A percentile compares a stretch with the other conserved stretches of the same genome.
These are phyloP conservation scores for Fusarium subglutinans DNA, from an alignment of 2,329 filamentous ascomycete genomes.

Conservation along the genomic window DNA sequence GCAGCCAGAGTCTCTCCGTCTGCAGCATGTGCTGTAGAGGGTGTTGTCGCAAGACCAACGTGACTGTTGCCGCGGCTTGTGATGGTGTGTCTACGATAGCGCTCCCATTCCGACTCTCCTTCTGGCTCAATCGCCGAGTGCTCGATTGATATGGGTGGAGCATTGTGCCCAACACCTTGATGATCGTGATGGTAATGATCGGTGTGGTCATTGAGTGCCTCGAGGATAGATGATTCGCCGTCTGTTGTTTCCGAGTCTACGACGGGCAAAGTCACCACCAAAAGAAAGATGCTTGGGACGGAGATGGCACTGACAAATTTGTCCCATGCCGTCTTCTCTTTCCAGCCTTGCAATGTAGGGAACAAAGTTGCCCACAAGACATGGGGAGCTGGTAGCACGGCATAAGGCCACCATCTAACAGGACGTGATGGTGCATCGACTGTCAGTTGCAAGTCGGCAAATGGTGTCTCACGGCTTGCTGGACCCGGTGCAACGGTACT, in stretches of 20 bases:
- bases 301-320: constrained; percentile 83
- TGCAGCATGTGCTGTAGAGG: constrained; percentile 29
- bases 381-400: constrained; percentile 75
- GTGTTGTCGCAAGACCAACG: constrained; percentile 19
- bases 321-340: constrained; percentile 83
- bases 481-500: constrained; percentile 55
- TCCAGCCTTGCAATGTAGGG: constrained; percentile 86
- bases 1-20: constrained; percentile 36
- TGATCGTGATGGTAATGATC: constrained; percentile 29
- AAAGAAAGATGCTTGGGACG: constrained; percentile 87
- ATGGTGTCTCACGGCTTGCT: constrained; percentile 57
- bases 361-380: constrained; percentile 80
- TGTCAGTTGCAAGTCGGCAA: constrained; percentile 54
- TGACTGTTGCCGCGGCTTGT: constrained; percentile 39
- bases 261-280: constrained; percentile 91
- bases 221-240: constrained; percentile 40
- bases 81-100: constrained; percentile 61
- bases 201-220: constrained; percentile 44
- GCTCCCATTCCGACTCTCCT: constrained; percentile 67
- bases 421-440: constrained; percentile 53
- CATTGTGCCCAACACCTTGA: constrained; percentile 46
- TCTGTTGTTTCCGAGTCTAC: constrained; percentile 76
- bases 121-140: constrained; percentile 52
- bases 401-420: constrained; percentile 84
- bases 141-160: constrained; percentile 50